Percentiles rank a stretch among this genome's conserved stretches.
Conservation (phyloP, 306 rosid genomes). For the Trichosanthes truncata region DNA sequence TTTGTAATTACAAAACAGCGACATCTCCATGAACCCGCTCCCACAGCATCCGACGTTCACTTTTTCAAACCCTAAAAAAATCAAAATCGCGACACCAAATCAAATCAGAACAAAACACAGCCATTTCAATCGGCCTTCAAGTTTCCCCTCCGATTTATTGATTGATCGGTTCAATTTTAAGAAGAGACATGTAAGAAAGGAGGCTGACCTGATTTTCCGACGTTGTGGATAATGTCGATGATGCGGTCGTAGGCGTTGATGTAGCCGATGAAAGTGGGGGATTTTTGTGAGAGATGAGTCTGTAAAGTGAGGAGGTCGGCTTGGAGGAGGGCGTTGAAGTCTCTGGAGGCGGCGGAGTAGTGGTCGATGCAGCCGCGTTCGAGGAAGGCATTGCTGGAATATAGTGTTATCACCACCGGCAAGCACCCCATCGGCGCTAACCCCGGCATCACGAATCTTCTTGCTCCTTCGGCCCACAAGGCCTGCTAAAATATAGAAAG, state of each 20-base stretch:
- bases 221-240: conserved; percentile 30
- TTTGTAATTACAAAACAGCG: conserved; percentile 33
- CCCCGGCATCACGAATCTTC: conserved; percentile 38
- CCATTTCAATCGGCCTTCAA: background rate
- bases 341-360: conserved; percentile 32
- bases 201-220: conserved; percentile 26
- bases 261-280: conserved; percentile 26
- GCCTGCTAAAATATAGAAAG: conserved; percentile 5
- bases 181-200: background rate
- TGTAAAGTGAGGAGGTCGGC: conserved; percentile 23
- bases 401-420: conserved; percentile 38
- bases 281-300: conserved; percentile 1
- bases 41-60: conserved; percentile 59
- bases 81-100: background rate
- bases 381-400: conserved; percentile 14
- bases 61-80: conserved; percentile 41
- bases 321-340: conserved; percentile 53
- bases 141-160: background rate
- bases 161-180: background rate
- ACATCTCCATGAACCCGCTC: conserved; percentile 45
- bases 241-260: conserved; percentile 37
- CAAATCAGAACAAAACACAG: background rate
- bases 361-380: conserved; percentile 36
- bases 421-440: conserved; percentile 67
- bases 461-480: conserved; percentile 53